Evolutionary conservation across 495 filamentous ascomycete genomes (phyloP).

Genomic region (Xylaria bambusicola): DNA sequence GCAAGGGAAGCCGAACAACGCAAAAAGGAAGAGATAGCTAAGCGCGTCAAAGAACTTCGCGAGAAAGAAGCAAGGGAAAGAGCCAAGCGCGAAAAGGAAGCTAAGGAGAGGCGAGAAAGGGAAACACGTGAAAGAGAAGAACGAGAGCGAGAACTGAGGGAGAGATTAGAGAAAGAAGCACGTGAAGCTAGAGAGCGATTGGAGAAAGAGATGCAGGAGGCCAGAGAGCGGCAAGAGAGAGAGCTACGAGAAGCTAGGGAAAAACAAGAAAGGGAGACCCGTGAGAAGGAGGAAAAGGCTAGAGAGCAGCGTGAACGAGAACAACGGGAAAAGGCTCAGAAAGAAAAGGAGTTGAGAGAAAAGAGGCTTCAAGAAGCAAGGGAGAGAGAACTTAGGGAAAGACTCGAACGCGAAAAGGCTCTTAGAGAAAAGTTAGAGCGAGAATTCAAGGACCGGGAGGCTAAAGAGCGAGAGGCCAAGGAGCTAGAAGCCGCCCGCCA

Average conservation of each 20-base stretch:
- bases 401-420: conserved; percentile 39
- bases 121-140: conserved; percentile 42
- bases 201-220: conserved; percentile 41
- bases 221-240: conserved; percentile 26
- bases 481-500: conserved; percentile 43
- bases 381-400: conserved; percentile 41
- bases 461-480: conserved; percentile 44
- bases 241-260: conserved; percentile 23
- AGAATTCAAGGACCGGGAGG: conserved; percentile 37
- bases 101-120: conserved; percentile 34
- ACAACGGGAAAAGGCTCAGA: conserved; percentile 35
- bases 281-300: conserved; percentile 37
- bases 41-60: conserved; percentile 53
- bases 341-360: conserved; percentile 38
- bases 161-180: conserved; percentile 47
- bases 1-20: conserved; percentile 50
- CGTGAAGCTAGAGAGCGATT: conserved; percentile 42
- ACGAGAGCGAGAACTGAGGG: conserved; percentile 40
- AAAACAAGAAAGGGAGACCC: conserved; percentile 43
- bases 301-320: conserved; percentile 36
- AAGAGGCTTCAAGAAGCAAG: conserved; percentile 35
- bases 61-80: conserved; percentile 65
- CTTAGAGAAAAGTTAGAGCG: conserved; percentile 34
- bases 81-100: conserved; percentile 54
- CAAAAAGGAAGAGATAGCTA: conserved; percentile 52